These are phyloP conservation scores for Auricularia cornea DNA, from an alignment of 768 basidiomycete genomes.

Conservation along the genomic window DNA sequence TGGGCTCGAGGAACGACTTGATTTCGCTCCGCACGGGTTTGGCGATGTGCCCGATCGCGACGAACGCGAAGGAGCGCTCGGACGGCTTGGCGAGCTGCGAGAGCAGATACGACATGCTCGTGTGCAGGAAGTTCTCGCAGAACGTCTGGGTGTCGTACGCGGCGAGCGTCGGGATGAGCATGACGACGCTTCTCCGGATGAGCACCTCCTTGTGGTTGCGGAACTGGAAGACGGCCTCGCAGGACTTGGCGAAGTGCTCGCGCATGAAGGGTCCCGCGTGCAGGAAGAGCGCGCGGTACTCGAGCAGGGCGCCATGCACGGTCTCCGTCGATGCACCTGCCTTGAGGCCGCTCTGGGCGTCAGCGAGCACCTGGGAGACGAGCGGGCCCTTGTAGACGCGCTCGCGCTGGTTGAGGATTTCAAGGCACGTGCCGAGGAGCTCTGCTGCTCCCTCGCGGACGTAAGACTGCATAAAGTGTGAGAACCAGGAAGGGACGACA, in stretches of 20 bases:
- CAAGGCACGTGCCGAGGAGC: constrained; percentile 84
- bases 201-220: constrained; percentile 78
- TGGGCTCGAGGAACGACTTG: constrained; percentile 89
- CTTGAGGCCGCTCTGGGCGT: constrained; percentile 62
- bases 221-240: constrained; percentile 85
- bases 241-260: constrained; percentile 76
- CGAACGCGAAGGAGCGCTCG: constrained; percentile 87
- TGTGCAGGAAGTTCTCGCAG: constrained; percentile 82
- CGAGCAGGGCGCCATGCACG: constrained; percentile 87
- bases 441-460: constrained; percentile 92
- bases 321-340: constrained; percentile 67
- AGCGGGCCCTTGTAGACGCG: constrained; percentile 52
- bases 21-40: constrained; percentile 87
- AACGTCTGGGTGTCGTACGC: constrained; percentile 92
- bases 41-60: constrained; percentile 94
- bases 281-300: constrained; percentile 83
- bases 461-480: constrained; percentile 31
- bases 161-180: constrained; percentile 89
- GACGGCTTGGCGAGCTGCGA: constrained; percentile 81
- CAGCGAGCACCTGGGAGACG: constrained; percentile 76
- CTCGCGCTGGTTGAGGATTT: constrained; percentile 73
- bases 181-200: constrained; percentile 90
- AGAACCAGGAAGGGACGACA: background rate
- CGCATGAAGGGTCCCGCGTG: constrained; percentile 94
- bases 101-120: constrained; percentile 87